phyloP scores from a whole-genome alignment of 78 protist species.

The Paratrimastix pyriformis region DNA sequence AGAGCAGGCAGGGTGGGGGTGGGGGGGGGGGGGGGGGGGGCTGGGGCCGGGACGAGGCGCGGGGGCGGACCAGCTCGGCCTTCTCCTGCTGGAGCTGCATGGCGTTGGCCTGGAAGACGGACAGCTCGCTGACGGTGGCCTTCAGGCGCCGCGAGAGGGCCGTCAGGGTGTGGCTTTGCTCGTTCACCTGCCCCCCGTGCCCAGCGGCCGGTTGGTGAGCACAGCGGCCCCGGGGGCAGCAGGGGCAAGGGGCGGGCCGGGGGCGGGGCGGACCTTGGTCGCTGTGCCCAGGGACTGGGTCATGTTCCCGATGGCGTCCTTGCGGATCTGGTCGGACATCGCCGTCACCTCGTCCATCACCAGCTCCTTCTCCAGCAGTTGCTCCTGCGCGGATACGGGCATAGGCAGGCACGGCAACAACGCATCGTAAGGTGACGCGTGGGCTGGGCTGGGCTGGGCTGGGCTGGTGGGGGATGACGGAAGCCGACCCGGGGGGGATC shows the following conservation, averaged over 20 bases:
- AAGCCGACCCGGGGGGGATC: neutral
- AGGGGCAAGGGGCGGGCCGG: neutral
- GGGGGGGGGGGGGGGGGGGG: neutral
- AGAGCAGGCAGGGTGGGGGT: neutral
- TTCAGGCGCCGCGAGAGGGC: conserved; percentile 39
- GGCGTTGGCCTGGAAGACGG: conserved; percentile 48
- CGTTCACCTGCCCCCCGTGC: conserved; percentile 39
- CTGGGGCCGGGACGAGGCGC: neutral
- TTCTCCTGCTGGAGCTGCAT: conserved; percentile 39
- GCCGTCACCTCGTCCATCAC: conserved; percentile 51
- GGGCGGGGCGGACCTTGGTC: neutral
- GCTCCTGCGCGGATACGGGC: conserved; percentile 25
- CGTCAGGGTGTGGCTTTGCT: conserved; percentile 34
- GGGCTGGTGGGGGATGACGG: neutral
- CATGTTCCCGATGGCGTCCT: neutral
- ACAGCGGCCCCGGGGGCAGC: neutral
- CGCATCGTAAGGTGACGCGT: neutral
- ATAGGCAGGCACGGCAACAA: neutral
- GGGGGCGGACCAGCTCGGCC: neutral
- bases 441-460: neutral
- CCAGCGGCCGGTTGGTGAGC: conserved; percentile 1
- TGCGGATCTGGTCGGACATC: conserved; percentile 21
- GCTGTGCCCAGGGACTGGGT: neutral
- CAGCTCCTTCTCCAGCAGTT: conserved; percentile 59
- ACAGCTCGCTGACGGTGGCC: conserved; percentile 64